These are phyloP conservation scores for Dictyophora rubrovolvata DNA, from an alignment of 768 basidiomycete species.

Conservation along the genomic window DNA sequence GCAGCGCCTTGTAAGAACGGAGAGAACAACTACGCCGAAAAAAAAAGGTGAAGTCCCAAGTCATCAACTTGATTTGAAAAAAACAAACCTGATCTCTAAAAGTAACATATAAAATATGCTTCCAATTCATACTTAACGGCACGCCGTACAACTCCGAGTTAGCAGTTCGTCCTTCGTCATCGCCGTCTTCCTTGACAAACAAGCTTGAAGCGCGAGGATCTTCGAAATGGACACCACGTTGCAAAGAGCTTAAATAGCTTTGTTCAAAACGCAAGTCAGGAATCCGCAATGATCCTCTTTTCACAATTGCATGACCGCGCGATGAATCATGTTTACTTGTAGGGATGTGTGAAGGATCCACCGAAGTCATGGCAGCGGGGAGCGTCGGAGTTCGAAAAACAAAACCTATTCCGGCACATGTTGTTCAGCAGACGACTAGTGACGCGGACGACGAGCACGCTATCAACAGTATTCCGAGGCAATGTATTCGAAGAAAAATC, in stretches of 20 bases:
- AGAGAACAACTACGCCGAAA: conserved; percentile 1
- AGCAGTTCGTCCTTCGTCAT: background rate
- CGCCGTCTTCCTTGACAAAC: background rate
- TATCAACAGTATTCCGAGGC: conserved; percentile 57
- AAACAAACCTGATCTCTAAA: conserved; percentile 57
- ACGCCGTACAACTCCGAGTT: conserved; percentile 22
- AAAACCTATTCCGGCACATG: background rate
- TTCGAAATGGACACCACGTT: background rate
- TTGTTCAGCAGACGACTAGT: background rate
- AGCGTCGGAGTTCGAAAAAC: conserved; percentile 1
- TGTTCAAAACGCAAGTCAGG: conserved; percentile 73
- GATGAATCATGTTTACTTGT: background rate
- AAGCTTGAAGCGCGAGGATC: background rate
- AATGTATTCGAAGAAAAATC: conserved; percentile 66
- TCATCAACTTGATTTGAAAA: background rate
- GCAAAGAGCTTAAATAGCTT: conserved; percentile 37
- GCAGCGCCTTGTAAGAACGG: conserved; percentile 58
- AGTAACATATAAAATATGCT: conserved; percentile 50
- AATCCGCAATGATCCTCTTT: conserved; percentile 35
- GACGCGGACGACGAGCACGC: background rate
- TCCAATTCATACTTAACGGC: conserved; percentile 43
- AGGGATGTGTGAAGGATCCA: conserved; percentile 11
- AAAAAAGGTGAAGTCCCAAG: background rate
- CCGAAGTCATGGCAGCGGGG: conserved; percentile 7
- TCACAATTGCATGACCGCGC: conserved; percentile 1